phyloP scores from a whole-genome alignment of 805 yeast genomes.

The Kodamaea laetipori region DNA sequence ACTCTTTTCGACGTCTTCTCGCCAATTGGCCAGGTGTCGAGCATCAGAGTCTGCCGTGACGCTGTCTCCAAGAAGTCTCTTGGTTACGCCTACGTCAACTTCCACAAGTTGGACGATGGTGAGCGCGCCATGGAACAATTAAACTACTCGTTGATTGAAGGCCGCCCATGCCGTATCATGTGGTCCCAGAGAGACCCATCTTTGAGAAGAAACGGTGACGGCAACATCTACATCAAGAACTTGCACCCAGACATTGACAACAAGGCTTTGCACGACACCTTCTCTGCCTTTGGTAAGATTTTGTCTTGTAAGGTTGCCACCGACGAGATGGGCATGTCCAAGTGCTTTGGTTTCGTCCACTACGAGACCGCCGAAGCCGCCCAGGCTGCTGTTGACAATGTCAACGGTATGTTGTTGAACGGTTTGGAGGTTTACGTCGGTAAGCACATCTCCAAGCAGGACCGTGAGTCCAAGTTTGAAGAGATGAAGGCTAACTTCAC shows the following conservation, averaged over 20 bases:
- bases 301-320: conserved; percentile 97
- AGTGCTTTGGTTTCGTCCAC: conserved; percentile 97
- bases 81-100: conserved; percentile 98
- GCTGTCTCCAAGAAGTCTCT: conserved; percentile 95
- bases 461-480: conserved; percentile 91
- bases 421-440: conserved; percentile 96
- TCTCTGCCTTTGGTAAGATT: conserved; percentile 93
- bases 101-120: conserved; percentile 85
- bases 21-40: conserved; percentile 90
- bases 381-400: conserved; percentile 90
- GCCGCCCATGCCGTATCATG: conserved; percentile 98
- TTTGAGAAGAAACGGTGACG: conserved; percentile 90
- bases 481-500: conserved; percentile 91
- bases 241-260: conserved; percentile 97
- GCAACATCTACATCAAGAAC: conserved; percentile 97
- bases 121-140: conserved; percentile 92
- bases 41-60: conserved; percentile 98
- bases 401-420: conserved; percentile 96
- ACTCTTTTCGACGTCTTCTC: conserved; percentile 92
- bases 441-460: conserved; percentile 87
- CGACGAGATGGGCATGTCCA: conserved; percentile 87
- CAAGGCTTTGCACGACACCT: conserved; percentile 98
- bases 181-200: conserved; percentile 99
- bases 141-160: conserved; percentile 92
- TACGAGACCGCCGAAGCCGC: conserved; percentile 93